Base-by-base conservation (phyloP, 495 filamentous ascomycete species). In the Pyronema omphalodes region DNA sequence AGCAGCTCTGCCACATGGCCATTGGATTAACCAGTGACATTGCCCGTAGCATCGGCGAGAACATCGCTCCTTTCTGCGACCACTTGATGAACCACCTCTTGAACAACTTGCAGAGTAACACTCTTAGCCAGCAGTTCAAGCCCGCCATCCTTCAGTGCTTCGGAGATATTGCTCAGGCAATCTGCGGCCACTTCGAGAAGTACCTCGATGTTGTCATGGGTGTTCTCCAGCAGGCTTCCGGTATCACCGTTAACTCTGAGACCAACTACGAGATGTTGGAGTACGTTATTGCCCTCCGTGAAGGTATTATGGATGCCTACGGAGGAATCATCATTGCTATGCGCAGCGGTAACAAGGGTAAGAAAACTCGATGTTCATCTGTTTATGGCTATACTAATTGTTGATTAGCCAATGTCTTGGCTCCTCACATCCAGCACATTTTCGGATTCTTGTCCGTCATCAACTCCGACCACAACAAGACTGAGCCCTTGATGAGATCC, bases 271-370 rank as follows among this genome's bases (percentile, higher is more conserved):
- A 98, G 60, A 93, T 94, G 81, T 76, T 88, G 35, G 89, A 96
- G 67, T 98, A 98, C 64, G 79, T 98, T 57, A 77, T 93, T 57
- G 93, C 88, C 12, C 76, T 98, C 49, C 80, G 91, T 53, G 91
- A 98, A 66, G 91, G 89, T 61, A 94, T 96, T 55, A 94, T 95
- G 84, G 91, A 98, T 76, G 91, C 91, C 12, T 98, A 93, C 86
- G 88, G 85, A 65, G 91, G 91, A 61, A 88, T 89, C 45, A 83
- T 98, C 57, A 77, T 88, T 65, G 86, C 91, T 35, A 84, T 95
- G 80, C 94, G 89, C 76, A 69, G 74, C 46, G 81, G 73, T 46
- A 75, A 75, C 68, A 87, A 88, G 68, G 76, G 82, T 87, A 68
- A 67, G 79, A 69, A 55, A 46, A 37, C 19, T 43, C 23, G 7